Conservation (phyloP, 352 stramenopile species). For the Labyrinthula sp. region DNA sequence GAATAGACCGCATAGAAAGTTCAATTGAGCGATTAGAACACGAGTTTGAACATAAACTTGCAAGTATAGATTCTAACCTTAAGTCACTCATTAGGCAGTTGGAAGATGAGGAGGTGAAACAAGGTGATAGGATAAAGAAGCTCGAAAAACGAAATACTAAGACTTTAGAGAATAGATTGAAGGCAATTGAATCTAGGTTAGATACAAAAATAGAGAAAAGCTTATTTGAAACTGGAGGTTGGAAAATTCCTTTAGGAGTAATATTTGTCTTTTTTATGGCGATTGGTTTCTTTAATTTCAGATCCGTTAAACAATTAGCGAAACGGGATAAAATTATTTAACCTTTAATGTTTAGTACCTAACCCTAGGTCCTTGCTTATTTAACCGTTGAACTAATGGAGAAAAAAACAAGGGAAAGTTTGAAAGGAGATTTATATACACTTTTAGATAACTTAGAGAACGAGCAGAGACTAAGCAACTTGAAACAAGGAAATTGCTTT, state of each 20-base stretch:
- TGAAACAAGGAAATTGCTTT: too few species aligned
- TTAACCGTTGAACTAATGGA: too few species aligned
- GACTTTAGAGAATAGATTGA: constrained; percentile 12
- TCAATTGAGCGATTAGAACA: constrained; percentile 17
- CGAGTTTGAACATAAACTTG: constrained; percentile 37
- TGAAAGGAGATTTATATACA: too few species aligned
- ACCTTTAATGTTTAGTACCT: too few species aligned
- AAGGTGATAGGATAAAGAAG: constrained; percentile 13
- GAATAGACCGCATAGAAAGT: constrained; percentile 28
- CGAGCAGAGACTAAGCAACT: too few species aligned
- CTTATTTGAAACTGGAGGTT: not conserved
- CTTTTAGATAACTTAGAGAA: too few species aligned
- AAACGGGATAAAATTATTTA: constrained; percentile 26
- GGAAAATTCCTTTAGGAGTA: constrained; percentile 4
- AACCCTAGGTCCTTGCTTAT: too few species aligned
- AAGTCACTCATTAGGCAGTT: constrained; percentile 60
- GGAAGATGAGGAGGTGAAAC: constrained; percentile 35
- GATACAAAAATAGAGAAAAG: constrained; percentile 5
- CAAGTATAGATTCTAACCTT: constrained; percentile 47
- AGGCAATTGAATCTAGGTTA: constrained; percentile 12
- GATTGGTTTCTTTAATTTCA: constrained; percentile 14
- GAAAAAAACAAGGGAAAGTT: too few species aligned
- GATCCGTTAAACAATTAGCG: constrained; percentile 9
- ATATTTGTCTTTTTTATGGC: constrained; percentile 11
- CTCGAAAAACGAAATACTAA: constrained; percentile 11